A percentile compares a stretch with the other conserved stretches of the same genome.
Evolutionary conservation across 257 asterid species (phyloP).

Genomic region (Coffea eugenioides): DNA sequence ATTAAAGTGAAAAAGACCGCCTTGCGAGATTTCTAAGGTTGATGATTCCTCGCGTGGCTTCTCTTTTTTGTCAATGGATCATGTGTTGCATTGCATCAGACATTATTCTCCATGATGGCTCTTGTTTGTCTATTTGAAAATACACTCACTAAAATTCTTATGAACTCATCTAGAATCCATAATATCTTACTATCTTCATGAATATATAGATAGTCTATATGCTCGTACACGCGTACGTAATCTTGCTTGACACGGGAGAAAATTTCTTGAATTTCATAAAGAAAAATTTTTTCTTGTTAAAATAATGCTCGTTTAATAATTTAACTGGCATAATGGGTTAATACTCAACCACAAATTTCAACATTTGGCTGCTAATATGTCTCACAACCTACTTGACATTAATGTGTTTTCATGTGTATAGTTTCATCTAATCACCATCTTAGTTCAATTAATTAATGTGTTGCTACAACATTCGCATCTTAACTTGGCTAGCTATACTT

Average conservation of each 20-base stretch:
- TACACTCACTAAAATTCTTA: background rate
- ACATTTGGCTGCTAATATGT: no score
- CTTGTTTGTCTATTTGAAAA: background rate
- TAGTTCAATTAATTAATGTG: no score
- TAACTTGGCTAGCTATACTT: background rate
- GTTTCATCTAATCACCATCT: no score
- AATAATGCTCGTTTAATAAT: background rate
- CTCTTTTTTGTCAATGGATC: constrained; percentile 18
- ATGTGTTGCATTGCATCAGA: background rate
- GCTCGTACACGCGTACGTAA: background rate
- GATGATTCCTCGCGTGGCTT: constrained; percentile 73
- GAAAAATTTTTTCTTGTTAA: no score
- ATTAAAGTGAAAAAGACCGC: constrained; percentile 15
- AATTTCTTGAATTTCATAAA: background rate
- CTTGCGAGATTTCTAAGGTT: constrained; percentile 40
- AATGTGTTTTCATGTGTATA: no score
- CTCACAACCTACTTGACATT: no score
- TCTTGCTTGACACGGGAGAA: background rate
- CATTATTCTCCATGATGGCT: constrained; percentile 2
- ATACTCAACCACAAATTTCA: background rate
- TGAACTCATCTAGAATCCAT: background rate
- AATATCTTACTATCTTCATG: background rate
- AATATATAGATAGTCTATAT: background rate
- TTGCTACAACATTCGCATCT: background rate
- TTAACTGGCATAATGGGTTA: background rate